phyloP scores from a whole-genome alignment of 345 rosid genomes.

The Corymbia maculata region DNA sequence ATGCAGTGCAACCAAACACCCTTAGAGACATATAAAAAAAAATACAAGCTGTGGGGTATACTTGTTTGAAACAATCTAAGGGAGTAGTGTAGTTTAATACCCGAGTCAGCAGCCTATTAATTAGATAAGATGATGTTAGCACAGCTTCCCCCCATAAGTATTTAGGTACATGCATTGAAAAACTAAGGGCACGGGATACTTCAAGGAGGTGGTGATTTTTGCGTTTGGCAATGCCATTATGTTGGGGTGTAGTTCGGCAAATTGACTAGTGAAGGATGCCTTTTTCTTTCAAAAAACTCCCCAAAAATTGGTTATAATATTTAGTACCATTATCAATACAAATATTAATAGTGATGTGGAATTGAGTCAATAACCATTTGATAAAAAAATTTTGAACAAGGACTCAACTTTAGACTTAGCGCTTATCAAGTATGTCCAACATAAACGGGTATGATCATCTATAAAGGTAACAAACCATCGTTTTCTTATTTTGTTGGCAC shows the following conservation, averaged over 20 bases:
- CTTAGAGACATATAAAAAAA: fast-evolving
- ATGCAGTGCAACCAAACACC: neutral
- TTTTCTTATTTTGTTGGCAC: fast-evolving
- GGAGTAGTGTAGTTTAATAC: neutral
- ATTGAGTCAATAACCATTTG: neutral
- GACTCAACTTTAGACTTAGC: neutral
- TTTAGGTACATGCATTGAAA: neutral
- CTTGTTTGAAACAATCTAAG: neutral
- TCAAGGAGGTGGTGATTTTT: neutral
- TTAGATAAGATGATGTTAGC: neutral
- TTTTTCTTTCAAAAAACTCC: neutral
- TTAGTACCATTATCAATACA: neutral
- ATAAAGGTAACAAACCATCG: neutral
- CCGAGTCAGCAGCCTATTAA: fast-evolving
- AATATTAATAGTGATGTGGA: fast-evolving
- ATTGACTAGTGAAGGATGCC: neutral
- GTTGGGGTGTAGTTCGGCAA: fast-evolving
- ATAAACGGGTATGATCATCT: neutral
- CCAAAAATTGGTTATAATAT: neutral
- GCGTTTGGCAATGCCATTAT: fast-evolving
- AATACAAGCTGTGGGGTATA: fast-evolving
- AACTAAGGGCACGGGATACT: fast-evolving
- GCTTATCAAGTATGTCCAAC: neutral
- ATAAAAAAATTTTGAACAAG: neutral
- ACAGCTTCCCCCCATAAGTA: neutral